A percentile compares a stretch with the other conserved stretches of the same genome.
phyloP scores from a whole-genome alignment of 1,139 yeast species.

The Geotrichum candidum region DNA sequence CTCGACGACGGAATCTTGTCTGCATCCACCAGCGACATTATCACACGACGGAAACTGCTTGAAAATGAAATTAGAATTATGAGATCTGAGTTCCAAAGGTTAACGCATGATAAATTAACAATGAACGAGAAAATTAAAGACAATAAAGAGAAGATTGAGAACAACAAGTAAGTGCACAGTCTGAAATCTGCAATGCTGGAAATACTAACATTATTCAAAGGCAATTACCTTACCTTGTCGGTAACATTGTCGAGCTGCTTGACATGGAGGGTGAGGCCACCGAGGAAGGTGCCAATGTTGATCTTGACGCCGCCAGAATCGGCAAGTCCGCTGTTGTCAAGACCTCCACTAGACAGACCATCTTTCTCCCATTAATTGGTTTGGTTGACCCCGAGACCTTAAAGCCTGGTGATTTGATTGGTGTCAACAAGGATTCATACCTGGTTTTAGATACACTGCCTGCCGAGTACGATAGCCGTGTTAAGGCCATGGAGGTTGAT shows the following conservation, averaged over 20 bases:
- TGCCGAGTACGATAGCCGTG: constrained; percentile 94
- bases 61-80: constrained; percentile 96
- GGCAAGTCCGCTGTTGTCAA: constrained; percentile 98
- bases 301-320: constrained; percentile 80
- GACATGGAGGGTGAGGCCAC: constrained; percentile 84
- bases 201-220: constrained; percentile 1
- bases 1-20: constrained; percentile 76
- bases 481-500: constrained; percentile 98
- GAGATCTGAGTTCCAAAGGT: constrained; percentile 85
- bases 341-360: constrained; percentile 96
- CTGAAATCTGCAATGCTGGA: background rate
- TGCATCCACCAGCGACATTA: constrained; percentile 76
- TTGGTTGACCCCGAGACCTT: constrained; percentile 81
- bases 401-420: constrained; percentile 94
- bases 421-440: constrained; percentile 95
- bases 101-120: constrained; percentile 85
- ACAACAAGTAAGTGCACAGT: constrained; percentile 53
- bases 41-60: constrained; percentile 76
- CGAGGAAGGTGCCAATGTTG: constrained; percentile 94
- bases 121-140: constrained; percentile 94
- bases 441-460: constrained; percentile 90
- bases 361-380: constrained; percentile 91
- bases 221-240: constrained; percentile 92
- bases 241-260: constrained; percentile 92
- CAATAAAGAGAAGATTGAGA: constrained; percentile 91